Conservation (phyloP, 164 flowering plant species). For the Vitis cinerea region DNA sequence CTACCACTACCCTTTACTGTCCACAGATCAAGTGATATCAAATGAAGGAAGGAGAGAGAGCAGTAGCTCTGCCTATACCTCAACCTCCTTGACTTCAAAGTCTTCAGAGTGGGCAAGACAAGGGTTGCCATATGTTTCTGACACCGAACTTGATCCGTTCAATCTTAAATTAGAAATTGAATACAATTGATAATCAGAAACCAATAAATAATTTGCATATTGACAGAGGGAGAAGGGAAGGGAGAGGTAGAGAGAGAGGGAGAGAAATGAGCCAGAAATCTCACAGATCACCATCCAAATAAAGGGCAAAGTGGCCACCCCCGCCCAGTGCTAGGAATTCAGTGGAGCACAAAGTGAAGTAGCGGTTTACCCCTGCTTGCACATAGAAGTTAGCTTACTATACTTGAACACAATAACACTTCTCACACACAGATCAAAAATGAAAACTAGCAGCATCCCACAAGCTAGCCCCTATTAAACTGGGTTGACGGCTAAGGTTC, state of each 20-base stretch:
- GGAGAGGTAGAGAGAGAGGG: neutral
- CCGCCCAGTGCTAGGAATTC: conserved; percentile 94
- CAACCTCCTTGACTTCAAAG: conserved; percentile 90
- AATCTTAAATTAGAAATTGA: conserved; percentile 33
- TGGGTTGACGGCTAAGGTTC: too few species aligned
- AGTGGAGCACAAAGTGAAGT: conserved; percentile 79
- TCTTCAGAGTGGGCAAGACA: conserved; percentile 79
- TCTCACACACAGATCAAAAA: too few species aligned
- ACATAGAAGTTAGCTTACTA: neutral
- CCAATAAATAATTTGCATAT: too few species aligned
- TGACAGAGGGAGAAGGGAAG: neutral
- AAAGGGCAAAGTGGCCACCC: conserved; percentile 94
- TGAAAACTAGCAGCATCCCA: too few species aligned
- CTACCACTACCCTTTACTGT: too few species aligned
- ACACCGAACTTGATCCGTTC: conserved; percentile 85
- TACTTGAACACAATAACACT: too few species aligned
- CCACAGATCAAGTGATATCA: too few species aligned
- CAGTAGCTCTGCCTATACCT: conserved; percentile 43
- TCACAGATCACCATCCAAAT: conserved; percentile 91
- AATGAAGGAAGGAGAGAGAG: conserved; percentile 1
- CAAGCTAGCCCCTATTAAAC: too few species aligned
- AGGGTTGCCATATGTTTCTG: conserved; percentile 94
- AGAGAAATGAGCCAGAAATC: conserved; percentile 21
- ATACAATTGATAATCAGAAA: too few species aligned
- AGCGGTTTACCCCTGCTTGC: conserved; percentile 81